Evolutionary conservation across 2,329 filamentous ascomycete genomes (phyloP).

Genomic region (Pezicula neosporulosa): DNA sequence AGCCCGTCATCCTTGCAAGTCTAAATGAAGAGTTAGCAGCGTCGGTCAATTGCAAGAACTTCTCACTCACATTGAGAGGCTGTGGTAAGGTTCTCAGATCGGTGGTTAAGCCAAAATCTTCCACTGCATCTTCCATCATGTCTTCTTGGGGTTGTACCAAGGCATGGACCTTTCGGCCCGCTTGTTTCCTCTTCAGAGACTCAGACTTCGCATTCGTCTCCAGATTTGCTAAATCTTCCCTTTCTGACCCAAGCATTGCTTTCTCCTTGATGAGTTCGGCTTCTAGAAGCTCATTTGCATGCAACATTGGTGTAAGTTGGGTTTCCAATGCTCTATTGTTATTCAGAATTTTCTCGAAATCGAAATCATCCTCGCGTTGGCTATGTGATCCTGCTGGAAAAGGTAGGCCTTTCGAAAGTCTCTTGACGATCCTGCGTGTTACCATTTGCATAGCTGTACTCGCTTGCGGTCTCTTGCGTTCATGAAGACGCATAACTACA

Average conservation of each 20-base stretch:
- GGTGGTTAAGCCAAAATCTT: constrained; percentile 13
- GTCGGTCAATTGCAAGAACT: not conserved
- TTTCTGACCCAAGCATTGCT: constrained; percentile 51
- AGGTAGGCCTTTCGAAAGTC: constrained; percentile 58
- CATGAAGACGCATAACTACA: constrained; percentile 52
- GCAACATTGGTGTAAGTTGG: constrained; percentile 58
- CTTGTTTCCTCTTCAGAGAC: constrained; percentile 46
- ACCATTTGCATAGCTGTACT: constrained; percentile 51
- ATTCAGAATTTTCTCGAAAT: constrained; percentile 62
- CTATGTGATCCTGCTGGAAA: constrained; percentile 56
- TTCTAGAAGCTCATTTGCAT: constrained; percentile 58
- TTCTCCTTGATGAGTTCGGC: constrained; percentile 56
- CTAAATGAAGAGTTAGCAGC: constrained; percentile 16
- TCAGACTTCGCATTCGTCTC: constrained; percentile 55
- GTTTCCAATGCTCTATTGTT: constrained; percentile 53
- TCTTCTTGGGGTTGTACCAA: constrained; percentile 22
- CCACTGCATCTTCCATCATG: constrained; percentile 9
- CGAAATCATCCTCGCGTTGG: constrained; percentile 55
- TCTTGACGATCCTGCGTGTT: constrained; percentile 51
- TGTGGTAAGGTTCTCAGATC: constrained; percentile 1
- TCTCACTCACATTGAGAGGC: constrained; percentile 16
- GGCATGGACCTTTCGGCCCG: constrained; percentile 25
- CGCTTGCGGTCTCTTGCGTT: constrained; percentile 40
- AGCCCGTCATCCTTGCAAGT: constrained; percentile 23
- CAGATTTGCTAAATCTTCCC: constrained; percentile 45